phyloP scores from a whole-genome alignment of 768 basidiomycete species.

The Agrocybe chaxingu region DNA sequence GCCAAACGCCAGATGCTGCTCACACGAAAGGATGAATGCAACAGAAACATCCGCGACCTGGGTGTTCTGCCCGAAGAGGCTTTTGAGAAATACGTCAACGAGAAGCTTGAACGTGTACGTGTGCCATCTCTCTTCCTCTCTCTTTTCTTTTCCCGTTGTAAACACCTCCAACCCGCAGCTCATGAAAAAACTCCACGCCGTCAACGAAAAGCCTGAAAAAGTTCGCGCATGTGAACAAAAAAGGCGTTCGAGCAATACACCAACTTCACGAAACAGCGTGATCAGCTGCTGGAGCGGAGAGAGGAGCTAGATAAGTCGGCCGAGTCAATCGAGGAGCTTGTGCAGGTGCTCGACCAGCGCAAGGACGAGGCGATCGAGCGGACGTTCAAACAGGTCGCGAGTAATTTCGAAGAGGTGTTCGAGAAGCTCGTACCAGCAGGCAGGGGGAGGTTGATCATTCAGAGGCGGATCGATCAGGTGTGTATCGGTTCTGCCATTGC shows the following conservation, averaged over 20 bases:
- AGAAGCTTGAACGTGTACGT: slow-evolving; percentile 83
- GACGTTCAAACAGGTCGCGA: slow-evolving; percentile 97
- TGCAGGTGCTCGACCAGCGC: slow-evolving; percentile 90
- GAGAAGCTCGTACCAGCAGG: slow-evolving; percentile 95
- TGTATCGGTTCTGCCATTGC: slow-evolving; percentile 11
- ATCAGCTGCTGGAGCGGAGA: slow-evolving; percentile 81
- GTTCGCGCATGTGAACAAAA: slow-evolving; percentile 98
- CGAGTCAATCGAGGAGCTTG: slow-evolving; percentile 85
- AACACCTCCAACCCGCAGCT: slow-evolving; percentile 46
- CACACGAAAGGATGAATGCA: slow-evolving; percentile 89
- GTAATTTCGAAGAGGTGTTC: slow-evolving; percentile 96
- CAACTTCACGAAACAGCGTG: slow-evolving; percentile 96
- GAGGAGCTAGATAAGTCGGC: slow-evolving; percentile 92
- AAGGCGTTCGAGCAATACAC: slow-evolving; percentile 98
- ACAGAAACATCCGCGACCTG: slow-evolving; percentile 91
- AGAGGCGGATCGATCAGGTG: slow-evolving; percentile 84
- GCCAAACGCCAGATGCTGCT: slow-evolving; percentile 87
- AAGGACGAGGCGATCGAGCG: slow-evolving; percentile 99
- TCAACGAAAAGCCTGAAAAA: slow-evolving; percentile 95
- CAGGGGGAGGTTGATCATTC: slow-evolving; percentile 87
- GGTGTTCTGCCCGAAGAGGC: slow-evolving; percentile 97
- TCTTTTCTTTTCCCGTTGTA: background rate
- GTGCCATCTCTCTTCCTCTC: background rate
- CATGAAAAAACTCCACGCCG: slow-evolving; percentile 86
- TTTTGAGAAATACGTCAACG: slow-evolving; percentile 89